Base-by-base conservation (phyloP, 2,329 filamentous ascomycete genomes). In the Hirsutella rhossiliensis region DNA sequence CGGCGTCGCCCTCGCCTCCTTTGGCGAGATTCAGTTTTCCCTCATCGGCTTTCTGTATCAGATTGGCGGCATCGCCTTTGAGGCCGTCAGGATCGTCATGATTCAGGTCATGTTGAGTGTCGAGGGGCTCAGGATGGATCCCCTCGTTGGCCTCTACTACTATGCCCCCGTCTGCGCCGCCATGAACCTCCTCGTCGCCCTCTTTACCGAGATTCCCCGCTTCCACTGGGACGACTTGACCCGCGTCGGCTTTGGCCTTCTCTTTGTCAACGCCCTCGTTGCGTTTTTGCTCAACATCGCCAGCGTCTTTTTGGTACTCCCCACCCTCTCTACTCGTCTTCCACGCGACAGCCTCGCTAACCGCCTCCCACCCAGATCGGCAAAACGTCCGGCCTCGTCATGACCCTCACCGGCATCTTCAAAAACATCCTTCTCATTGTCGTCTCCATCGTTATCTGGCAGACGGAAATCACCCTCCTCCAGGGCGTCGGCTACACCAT, bases 101-200 rank as follows among this genome's bases (percentile, higher is more conserved):
- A 85, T 92, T 45, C 83, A 94, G 66, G 79, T 83, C 47, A 72
- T 94, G 54, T 76, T 94, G 42, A 85, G 80, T 58, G 80, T 75
- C 30, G 75, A 83, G 42, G 84, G 87, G 38, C 62, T 84, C 67
- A 87, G 86, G 70, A 92, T 94, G 87, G 85, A 92, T 57, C 86
- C 87, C 31, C 74, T 94, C 31, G 86, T 92, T 48, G 87, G 84
- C 29, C 75, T 94, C 19, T 94, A 94, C 73, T 94, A 94, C 71
- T 94, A 87, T 59, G 87, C 87, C 1, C 87, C 87, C 5, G 80
- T 87, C 41, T 94, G 87, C 64, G 84, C 85, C 41, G 64, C 82
- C 54, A 87, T 88, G 80, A 94, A 94, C 66, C 69, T 82, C 45
- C 53, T 82, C 32, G 78, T 87, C 30, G 78, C 82, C 48, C 60